Base-by-base conservation (phyloP, 2,329 filamentous ascomycete species). In the Hypoxylon sp. region DNA sequence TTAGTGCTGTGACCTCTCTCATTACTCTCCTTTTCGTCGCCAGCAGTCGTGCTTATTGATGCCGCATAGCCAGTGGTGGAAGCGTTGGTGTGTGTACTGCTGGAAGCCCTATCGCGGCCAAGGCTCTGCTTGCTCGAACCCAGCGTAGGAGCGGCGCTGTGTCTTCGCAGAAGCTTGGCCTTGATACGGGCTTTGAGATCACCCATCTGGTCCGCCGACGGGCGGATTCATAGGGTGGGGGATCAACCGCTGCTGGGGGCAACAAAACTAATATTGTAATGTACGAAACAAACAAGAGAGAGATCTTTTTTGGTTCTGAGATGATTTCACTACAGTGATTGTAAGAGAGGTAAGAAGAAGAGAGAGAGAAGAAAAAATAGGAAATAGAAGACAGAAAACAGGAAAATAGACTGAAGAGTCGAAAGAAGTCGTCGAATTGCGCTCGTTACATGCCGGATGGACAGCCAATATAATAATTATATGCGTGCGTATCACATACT, bases 121-220 rank as follows among this genome's bases (percentile, higher is more conserved):
- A 74, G 60, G 58, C 73, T 74, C 50, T 69, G 72, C 64, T 74
- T 79, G 57, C 78, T 79, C 57, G 82, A 80, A 33, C 77, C 73
- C 64, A 81, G 71, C 42, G 82, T 80, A 50, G 78, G 77, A 31
- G 79, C 73, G 35, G 78, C 77, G 61, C 83, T 85, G 64, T 82
- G 79, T 70, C 83, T 80, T 66, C 82, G 78, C 61, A 81, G 77
- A 67, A 86, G 81, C 69, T 81, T 84, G 73, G 83, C 82, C 76
- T 82, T 81, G 74, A 86, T 80, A 70, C 83, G 83, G 69, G 83
- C 81, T 73, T 79, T 81, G 63, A 86, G 75, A 70, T 85, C 82
- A 66, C 82, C 83, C 83, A 85, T 85, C 61, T 72, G 71, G 54
- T 64, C 64, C 48, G 49, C 46, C 20, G 60, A 40, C 44, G 55